phyloP scores from a whole-genome alignment of 1,284 basidiomycete species.

The Fistulina hepatica region DNA sequence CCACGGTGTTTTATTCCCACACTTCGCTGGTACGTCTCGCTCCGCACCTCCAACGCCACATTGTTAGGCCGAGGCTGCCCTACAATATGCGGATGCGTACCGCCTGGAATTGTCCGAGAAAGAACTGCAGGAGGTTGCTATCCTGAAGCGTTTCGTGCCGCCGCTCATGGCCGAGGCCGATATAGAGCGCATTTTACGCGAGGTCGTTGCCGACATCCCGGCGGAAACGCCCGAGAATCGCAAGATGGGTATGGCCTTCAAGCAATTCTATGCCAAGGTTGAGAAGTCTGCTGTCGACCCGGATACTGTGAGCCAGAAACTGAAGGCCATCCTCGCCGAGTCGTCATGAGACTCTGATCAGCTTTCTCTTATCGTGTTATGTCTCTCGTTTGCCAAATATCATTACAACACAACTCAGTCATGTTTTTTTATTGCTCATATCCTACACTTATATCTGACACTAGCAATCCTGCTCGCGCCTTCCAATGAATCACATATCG shows the following conservation, averaged over 20 bases:
- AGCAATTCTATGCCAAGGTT: constrained; percentile 48
- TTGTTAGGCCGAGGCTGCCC: constrained; percentile 45
- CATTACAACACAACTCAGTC: not conserved
- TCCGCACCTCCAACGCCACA: not conserved
- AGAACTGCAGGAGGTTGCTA: constrained; percentile 43
- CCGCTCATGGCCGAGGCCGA: constrained; percentile 43
- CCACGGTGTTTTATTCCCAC: not conserved
- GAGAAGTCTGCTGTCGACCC: constrained; percentile 50
- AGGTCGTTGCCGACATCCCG: constrained; percentile 28
- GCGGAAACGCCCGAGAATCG: constrained; percentile 23
- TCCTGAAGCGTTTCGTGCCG: constrained; percentile 48
- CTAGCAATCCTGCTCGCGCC: too few species aligned
- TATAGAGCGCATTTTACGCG: constrained; percentile 39
- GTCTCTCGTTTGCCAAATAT: not conserved
- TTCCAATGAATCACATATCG: too few species aligned
- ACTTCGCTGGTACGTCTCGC: constrained; percentile 3
- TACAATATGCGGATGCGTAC: constrained; percentile 42
- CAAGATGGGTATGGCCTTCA: constrained; percentile 41
- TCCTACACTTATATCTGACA: too few species aligned
- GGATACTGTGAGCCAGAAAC: constrained; percentile 40
- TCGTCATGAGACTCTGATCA: constrained; percentile 2
- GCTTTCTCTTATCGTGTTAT: constrained; percentile 4
- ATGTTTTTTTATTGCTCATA: too few species aligned
- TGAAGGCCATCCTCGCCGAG: constrained; percentile 23
- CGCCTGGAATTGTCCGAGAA: constrained; percentile 55